Percentiles rank a stretch among this genome's conserved stretches.
Conservation (phyloP, 2,329 filamentous ascomycete species). For the Fusarium staphyleae region DNA sequence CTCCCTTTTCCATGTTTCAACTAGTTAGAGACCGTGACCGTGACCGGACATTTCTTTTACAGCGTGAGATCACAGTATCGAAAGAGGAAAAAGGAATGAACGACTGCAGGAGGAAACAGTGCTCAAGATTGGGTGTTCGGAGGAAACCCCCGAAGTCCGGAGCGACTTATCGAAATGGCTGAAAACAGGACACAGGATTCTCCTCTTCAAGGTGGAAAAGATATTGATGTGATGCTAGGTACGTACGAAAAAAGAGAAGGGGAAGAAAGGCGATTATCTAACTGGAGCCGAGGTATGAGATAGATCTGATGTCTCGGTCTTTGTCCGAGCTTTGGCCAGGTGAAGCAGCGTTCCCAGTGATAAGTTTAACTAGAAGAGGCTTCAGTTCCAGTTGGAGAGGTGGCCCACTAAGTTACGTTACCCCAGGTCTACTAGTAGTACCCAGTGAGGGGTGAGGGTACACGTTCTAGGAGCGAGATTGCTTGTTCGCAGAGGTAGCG, state of each 20-base stretch:
- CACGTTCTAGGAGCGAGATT: too few relatives aligned
- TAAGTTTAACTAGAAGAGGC: too few relatives aligned
- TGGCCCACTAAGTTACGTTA: neutral
- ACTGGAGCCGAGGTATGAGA: slow-evolving; percentile 22
- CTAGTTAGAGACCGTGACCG: too few relatives aligned
- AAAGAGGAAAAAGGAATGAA: neutral
- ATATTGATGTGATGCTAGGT: neutral
- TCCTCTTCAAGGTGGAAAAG: neutral
- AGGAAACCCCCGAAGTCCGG: slow-evolving; percentile 1
- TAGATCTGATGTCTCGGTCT: slow-evolving; percentile 23
- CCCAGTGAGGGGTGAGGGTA: too few relatives aligned
- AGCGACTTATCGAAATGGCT: neutral
- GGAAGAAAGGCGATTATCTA: too few relatives aligned
- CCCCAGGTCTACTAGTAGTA: neutral
- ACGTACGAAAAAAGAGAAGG: neutral
- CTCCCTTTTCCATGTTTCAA: too few relatives aligned
- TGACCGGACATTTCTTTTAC: too few relatives aligned
- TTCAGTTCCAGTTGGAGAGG: too few relatives aligned
- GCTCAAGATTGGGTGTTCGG: slow-evolving; percentile 5
- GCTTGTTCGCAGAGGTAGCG: too few relatives aligned
- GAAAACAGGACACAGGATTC: neutral
- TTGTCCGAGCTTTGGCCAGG: slow-evolving; percentile 16
- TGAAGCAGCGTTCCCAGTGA: neutral
- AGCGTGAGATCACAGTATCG: too few relatives aligned
- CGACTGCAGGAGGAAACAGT: neutral